Percentiles rank a stretch among this genome's conserved stretches.
phyloP scores from a whole-genome alignment of 1,284 basidiomycete species.

The Sanghuangporus weigelae region DNA sequence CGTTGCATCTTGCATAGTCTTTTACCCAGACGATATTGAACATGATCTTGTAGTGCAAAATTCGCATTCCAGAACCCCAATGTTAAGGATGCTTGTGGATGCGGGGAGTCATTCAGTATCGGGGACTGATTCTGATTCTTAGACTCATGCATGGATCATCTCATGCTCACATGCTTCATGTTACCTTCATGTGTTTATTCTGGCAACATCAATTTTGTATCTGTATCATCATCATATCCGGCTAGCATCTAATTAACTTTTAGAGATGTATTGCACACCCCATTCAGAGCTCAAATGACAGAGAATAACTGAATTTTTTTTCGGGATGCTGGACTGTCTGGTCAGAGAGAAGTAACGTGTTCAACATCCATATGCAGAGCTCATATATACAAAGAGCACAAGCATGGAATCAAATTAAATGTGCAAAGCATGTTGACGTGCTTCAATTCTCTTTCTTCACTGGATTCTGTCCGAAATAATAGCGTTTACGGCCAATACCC shows the following conservation, averaged over 20 bases:
- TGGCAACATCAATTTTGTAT: constrained; percentile 3
- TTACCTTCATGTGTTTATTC: background rate
- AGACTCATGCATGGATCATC: background rate
- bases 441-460: constrained; percentile 20
- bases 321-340: background rate
- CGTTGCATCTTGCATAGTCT: constrained; percentile 15
- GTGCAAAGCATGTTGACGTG: background rate
- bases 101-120: constrained; percentile 86
- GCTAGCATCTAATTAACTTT: constrained; percentile 4
- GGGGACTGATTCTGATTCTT: background rate
- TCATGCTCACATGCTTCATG: background rate
- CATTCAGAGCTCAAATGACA: background rate
- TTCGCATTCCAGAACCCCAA: constrained; percentile 92
- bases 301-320: background rate
- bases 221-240: constrained; percentile 1
- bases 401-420: background rate
- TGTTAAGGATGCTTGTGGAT: constrained; percentile 90
- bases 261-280: constrained; percentile 11
- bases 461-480: constrained; percentile 38
- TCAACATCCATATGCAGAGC: background rate
- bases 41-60: constrained; percentile 55
- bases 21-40: constrained; percentile 11
- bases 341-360: background rate
- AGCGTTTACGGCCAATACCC: constrained; percentile 55
- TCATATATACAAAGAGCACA: too few relatives aligned